Evolutionary conservation across 257 asterid genomes (phyloP), one percentile per base, ranked within the genome.

Genomic region (Nicotiana paniculata): DNA sequence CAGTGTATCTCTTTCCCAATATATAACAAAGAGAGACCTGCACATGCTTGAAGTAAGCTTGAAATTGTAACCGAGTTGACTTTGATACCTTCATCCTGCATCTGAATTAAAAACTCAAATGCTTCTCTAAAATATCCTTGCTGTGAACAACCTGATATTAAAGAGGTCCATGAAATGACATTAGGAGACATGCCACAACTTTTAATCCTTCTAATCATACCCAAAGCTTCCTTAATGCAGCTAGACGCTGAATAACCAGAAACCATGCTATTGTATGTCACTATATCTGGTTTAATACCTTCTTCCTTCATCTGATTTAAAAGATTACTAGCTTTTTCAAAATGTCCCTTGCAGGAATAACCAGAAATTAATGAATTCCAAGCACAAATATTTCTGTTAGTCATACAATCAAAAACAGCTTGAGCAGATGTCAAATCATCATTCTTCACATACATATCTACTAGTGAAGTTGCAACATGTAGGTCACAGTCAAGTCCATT

Each of bases 301-400:
- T 85, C 93, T 57, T 51, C 68, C 82, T 80, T 37, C 94, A 92
- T 90, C 77, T 64, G 90, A 76, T 87, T 86, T 80, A 90, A 64
- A 53, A 92, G 86, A 68, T 69, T 65, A 26, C 46, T 54, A 46
- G 91, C 92, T 82, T 87, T 89, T 79, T 81, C 86, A 57, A 89
- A 86, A 72, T 68, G 28, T 7, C 94, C 94, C 74, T 80, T 86
- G 77, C 81, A 90, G 66, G 90, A 85, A 78, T 90, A 89, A 13
- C 94, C 94, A 6, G 93, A 89, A 58, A 92, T 84, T 85, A 90
- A 81, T 26, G 93, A 81, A 81, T 90, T 92, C 96, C 96, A 92
- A 77, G 90, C 86, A 72, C 85, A 88, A 81, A 85, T 43, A 55
- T 89, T 90, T 81, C 83, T 86, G 32, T 77, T 84, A 79, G 51